Evolutionary conservation across 2,329 filamentous ascomycete species (phyloP), one percentile per base, ranked within the genome.

Genomic region (Aspergillus fumigatiaffinis): DNA sequence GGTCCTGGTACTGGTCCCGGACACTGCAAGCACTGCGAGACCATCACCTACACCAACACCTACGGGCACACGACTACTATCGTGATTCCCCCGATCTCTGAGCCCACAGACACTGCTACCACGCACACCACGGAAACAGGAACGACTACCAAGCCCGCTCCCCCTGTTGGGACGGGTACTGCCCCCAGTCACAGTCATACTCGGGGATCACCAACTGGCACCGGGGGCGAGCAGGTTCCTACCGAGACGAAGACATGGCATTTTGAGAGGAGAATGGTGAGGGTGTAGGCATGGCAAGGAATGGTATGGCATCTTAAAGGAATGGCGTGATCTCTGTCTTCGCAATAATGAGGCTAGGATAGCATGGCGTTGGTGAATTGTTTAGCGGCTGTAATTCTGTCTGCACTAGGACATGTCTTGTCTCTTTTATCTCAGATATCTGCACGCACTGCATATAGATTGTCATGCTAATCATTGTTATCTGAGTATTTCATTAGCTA

Each of bases 41-140:
- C 68, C 20, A 61, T 66, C 52, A 71, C 68, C 21, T 64, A 66
- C 54, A 67, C 64, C 41, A 63, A 70, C 53, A 62, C 65, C n/a
- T 52, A 60, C 21, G 64, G 66, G 7, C 47, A 53, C 29, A 63
- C 65, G 1, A 66, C 57, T 20, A 70, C 68, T n/a, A 66, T 71
- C 41, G 66, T 69, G 7, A 54, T 71, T 48, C 69, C 68, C 6
- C 53, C 56, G 4, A 52, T 54, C 42, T n/a, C 44, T 4, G n/a
- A 49, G 23, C 47, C 59, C 25, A 61, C 56, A 2, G 50, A 50
- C 3, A 48, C 29, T 14, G 26, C 51, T 9, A 9, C 47, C 23
- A 47, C 51, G 4, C 32, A 3, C 14, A 3, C 32, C 32, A 17
- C 32, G 32, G 14, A 0, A 17, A 17, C 14, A 1, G 32, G 32